Base-by-base conservation (phyloP, 257 asterid genomes). In the Echites panduratus region DNA sequence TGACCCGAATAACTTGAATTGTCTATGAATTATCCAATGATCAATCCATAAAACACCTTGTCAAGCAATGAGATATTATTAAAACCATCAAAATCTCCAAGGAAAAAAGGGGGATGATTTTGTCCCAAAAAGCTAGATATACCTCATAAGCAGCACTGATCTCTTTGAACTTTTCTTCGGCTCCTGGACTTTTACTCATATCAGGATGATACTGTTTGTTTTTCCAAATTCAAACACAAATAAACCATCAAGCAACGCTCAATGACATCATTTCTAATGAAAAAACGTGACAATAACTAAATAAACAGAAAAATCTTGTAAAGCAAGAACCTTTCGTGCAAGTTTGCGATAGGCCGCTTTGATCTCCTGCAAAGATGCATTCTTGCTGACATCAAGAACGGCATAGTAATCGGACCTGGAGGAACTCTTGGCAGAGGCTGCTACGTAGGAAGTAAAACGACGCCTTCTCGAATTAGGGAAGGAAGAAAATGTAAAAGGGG, bases 161-260 rank as follows among this genome's bases (percentile, higher is more conserved):
- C 80, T 91, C 95, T 84, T 95, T 95, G 49, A 95, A 95, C 81
- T 89, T 92, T 49, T 92, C 99, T 86, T 95, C 98, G 73, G 99
- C 82, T 48, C 95, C 96, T 56, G 89, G 87, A 45, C 66, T 82
- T 82, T 89, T 90, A 85, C 88, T 89, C 96, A 87, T 85, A 83
- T 95, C 99, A 72, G 98, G 99, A 84, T 95, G 99, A 85, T 87
- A 92, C 95, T 84, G n/a, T n/a, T n/a, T n/a, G n/a, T n/a, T n/a
- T n/a, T n/a, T n/a, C n/a, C n/a, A n/a, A n/a, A 24, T 20, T 44
- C 69, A 77, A 35, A 52, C 17, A 63, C 22, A 63, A 68, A 69
- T 49, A n/a, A n/a, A n/a, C n/a, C n/a, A n/a, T n/a, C n/a, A n/a
- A n/a, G n/a, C n/a, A n/a, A n/a, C n/a, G n/a, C n/a, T n/a, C n/a